Percentiles rank a stretch among this genome's conserved stretches.
phyloP scores from a whole-genome alignment of 2,329 filamentous ascomycete species.

The Nannizzia gypsea region DNA sequence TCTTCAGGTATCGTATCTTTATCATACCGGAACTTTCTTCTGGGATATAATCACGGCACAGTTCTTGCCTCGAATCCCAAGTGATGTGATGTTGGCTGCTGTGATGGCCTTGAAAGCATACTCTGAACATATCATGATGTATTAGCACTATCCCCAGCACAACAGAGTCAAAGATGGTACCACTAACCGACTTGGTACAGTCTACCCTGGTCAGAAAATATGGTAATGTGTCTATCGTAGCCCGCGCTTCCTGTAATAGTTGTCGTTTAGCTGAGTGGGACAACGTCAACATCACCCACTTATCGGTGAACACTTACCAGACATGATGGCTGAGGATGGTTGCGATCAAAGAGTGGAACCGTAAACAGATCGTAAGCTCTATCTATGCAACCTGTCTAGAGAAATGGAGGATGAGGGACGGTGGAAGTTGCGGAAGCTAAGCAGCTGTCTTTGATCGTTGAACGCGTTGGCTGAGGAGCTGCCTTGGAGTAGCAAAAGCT shows the following conservation, averaged over 20 bases:
- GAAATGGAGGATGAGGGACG: not conserved
- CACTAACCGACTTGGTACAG: constrained; percentile 97
- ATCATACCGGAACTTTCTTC: constrained; percentile 89
- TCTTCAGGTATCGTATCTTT: not conserved
- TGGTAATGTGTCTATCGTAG: constrained; percentile 98
- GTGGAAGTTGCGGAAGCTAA: not conserved
- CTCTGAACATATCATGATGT: constrained; percentile 48
- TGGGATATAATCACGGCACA: constrained; percentile 95
- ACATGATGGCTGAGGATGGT: constrained; percentile 28
- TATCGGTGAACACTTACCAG: constrained; percentile 25
- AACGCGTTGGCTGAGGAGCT: not conserved
- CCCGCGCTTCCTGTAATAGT: constrained; percentile 58
- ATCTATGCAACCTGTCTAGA: not conserved
- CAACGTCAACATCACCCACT: not conserved
- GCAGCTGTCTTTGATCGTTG: not conserved
- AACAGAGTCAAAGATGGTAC: constrained; percentile 7
- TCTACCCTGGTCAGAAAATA: constrained; percentile 97
- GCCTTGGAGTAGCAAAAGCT: constrained; percentile 1
- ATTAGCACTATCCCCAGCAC: constrained; percentile 11
- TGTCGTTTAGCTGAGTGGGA: constrained; percentile 19
- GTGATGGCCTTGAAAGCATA: constrained; percentile 99
- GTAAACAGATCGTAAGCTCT: constrained; percentile 6
- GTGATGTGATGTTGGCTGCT: constrained; percentile 95
- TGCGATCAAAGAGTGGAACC: constrained; percentile 3
- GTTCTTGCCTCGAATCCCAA: constrained; percentile 91